Conservation (phyloP, 371 early-diverging fungal genomes). For the Apophysomyces variabilis region DNA sequence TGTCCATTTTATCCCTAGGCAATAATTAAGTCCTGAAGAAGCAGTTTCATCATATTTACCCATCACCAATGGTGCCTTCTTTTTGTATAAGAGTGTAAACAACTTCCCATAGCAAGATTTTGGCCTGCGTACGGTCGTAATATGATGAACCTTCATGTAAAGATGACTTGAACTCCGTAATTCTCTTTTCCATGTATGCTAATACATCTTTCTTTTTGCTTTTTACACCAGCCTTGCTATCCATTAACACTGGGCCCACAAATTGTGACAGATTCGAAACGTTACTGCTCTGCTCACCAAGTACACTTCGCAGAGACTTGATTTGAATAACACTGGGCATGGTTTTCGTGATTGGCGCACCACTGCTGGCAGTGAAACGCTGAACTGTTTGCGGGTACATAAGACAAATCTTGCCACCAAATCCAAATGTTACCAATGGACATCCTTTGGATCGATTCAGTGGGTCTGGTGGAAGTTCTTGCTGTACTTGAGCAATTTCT, state of each 20-base stretch:
- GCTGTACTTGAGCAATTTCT: conserved; percentile 30
- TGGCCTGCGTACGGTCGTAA: conserved; percentile 30
- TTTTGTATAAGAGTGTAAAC: conserved; percentile 65
- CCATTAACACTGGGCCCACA: conserved; percentile 67
- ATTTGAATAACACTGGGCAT: conserved; percentile 66
- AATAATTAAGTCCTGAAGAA: neutral
- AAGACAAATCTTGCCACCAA: conserved; percentile 84
- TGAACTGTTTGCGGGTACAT: conserved; percentile 77
- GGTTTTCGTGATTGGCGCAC: conserved; percentile 52
- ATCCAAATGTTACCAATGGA: conserved; percentile 82
- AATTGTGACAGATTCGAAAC: conserved; percentile 36
- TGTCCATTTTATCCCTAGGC: conserved; percentile 59
- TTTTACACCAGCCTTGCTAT: conserved; percentile 54
- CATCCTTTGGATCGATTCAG: conserved; percentile 71
- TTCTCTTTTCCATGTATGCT: conserved; percentile 55
- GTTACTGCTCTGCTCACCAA: conserved; percentile 24
- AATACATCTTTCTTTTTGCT: conserved; percentile 73
- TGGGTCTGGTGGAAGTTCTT: conserved; percentile 56
- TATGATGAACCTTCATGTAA: conserved; percentile 32
- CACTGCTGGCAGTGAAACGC: conserved; percentile 58
- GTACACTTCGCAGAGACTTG: conserved; percentile 46
- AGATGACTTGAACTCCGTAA: conserved; percentile 45
- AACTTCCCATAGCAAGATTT: conserved; percentile 64
- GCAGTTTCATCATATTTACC: conserved; percentile 46
- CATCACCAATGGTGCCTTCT: conserved; percentile 70